Conservation (phyloP, 495 filamentous ascomycete genomes). For the Mycothermus thermophilus region DNA sequence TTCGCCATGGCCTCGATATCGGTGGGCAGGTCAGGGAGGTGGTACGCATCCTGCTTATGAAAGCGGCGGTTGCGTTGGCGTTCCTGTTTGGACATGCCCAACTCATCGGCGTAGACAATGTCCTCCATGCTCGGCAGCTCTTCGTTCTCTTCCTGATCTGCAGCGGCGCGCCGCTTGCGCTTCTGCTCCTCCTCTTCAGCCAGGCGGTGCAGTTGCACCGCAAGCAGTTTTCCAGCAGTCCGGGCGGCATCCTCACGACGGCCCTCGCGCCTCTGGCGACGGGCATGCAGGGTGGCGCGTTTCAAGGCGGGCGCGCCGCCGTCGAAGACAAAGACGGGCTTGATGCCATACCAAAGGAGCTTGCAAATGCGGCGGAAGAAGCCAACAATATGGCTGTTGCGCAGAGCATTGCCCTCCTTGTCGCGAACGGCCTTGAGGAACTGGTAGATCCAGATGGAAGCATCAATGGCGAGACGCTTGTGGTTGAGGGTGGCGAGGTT, state of each 20-base stretch:
- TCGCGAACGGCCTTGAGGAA: constrained; percentile 97
- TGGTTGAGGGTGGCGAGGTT: constrained; percentile 92
- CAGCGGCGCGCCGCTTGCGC: constrained; percentile 35
- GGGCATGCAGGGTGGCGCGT: constrained; percentile 68
- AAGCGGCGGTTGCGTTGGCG: constrained; percentile 62
- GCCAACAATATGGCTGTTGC: constrained; percentile 87
- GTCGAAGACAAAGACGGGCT: constrained; percentile 95
- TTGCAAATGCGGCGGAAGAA: constrained; percentile 99
- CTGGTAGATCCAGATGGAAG: constrained; percentile 99
- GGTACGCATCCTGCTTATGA: constrained; percentile 83
- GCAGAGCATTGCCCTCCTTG: constrained; percentile 92
- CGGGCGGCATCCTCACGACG: constrained; percentile 81
- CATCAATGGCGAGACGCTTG: constrained; percentile 91
- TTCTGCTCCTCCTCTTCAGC: constrained; percentile 71
- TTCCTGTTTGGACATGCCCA: constrained; percentile 66
- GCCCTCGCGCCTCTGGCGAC: constrained; percentile 73
- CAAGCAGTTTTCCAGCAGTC: constrained; percentile 80
- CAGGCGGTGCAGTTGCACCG: constrained; percentile 77
- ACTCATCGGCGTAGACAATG: constrained; percentile 78
- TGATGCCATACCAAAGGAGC: constrained; percentile 89
- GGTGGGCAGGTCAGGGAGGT: constrained; percentile 70
- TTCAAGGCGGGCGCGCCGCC: constrained; percentile 87
- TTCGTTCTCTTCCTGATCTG: constrained; percentile 45
- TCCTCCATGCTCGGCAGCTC: constrained; percentile 46
- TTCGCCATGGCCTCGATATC: constrained; percentile 72